Evolutionary conservation across 345 rosid genomes (phyloP), one percentile per base, ranked within the genome.

Genomic region (Sonneratia caseolaris): DNA sequence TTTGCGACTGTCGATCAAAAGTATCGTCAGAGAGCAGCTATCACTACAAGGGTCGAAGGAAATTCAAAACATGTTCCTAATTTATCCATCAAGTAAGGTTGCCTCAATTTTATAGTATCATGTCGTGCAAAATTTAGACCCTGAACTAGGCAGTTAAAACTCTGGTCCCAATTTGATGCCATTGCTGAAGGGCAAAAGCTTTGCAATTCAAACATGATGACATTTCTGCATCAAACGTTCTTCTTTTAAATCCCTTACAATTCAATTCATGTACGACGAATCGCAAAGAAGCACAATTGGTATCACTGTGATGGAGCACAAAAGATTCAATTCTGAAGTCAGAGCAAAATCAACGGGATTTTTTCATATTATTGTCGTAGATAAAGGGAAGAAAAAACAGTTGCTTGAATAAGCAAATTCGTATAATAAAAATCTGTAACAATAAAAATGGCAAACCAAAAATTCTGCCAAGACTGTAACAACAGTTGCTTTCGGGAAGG

Each of bases 1-100:
- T 84, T 89, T 90, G 76, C 83, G 97, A 82, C 99, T 95, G 81
- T 76, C 64, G 70, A 47, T 62, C 21, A 74, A 75, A 75, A 69
- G 66, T 13, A 13, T 14, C 4, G 32, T 27, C 9, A 62, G 66
- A 35, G 37, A 35, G 19, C 16, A 62, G 32, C 66, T 11, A 62
- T 14, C 66, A 62, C 18, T 13, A 62, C 36, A 62, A 7, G 2
- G 64, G 14, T 5, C 36, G 78, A 9, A 53, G 59, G 59, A 53
- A 53, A 53, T 53, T 53, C 22, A 53, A 53, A 57, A 57, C 35
- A 57, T 22, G 37, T 56, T 7, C 62, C 32, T 8, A 21, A 56
- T 21, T 56, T 21, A 21, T 21, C 62, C 2, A 6, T 22, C 27
- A 24, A 53, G 14, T 47, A 47, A 47, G 51, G 15, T 4, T 47